Percentiles rank a stretch among this genome's conserved stretches.
phyloP scores from a whole-genome alignment of 2,329 filamentous ascomycete genomes.

The Neopestalotiopsis clavispora region DNA sequence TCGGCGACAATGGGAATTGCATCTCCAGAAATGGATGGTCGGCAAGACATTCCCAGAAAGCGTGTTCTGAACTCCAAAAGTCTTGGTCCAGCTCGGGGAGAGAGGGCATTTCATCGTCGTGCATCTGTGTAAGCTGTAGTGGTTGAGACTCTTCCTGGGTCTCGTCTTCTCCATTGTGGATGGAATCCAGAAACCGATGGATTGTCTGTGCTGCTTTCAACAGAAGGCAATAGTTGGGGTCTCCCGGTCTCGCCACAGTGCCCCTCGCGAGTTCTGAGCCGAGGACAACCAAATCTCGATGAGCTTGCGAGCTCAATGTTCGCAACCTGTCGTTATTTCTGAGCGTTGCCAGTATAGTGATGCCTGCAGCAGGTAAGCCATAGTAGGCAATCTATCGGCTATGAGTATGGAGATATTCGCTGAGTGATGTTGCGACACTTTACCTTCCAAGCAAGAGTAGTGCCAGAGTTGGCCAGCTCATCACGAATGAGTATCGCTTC shows the following conservation, averaged over 20 bases:
- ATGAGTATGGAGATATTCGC: slow-evolving; percentile 21
- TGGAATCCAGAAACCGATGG: background rate
- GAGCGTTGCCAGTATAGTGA: slow-evolving; percentile 34
- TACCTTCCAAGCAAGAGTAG: slow-evolving; percentile 24
- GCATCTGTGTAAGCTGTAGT: background rate
- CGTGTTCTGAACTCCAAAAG: slow-evolving; percentile 33
- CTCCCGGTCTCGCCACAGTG: background rate
- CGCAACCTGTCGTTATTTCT: slow-evolving; percentile 16
- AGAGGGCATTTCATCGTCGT: background rate
- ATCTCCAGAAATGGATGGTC: slow-evolving; percentile 29
- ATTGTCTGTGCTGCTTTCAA: background rate
- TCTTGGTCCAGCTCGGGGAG: no score
- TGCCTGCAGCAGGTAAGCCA: slow-evolving; percentile 39
- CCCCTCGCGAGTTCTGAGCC: background rate
- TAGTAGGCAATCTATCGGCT: slow-evolving; percentile 35
- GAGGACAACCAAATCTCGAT: background rate
- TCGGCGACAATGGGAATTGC: background rate
- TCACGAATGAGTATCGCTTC: slow-evolving; percentile 35
- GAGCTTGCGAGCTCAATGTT: slow-evolving; percentile 23
- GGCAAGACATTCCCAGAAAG: slow-evolving; percentile 36
- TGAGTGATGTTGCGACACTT: background rate
- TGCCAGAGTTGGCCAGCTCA: slow-evolving; percentile 38
- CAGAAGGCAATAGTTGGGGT: background rate
- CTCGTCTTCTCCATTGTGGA: background rate
- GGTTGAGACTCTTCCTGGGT: background rate